Evolutionary conservation across 176 grass and related monocot genomes (phyloP).

Genomic region (Oryza meridionalis): DNA sequence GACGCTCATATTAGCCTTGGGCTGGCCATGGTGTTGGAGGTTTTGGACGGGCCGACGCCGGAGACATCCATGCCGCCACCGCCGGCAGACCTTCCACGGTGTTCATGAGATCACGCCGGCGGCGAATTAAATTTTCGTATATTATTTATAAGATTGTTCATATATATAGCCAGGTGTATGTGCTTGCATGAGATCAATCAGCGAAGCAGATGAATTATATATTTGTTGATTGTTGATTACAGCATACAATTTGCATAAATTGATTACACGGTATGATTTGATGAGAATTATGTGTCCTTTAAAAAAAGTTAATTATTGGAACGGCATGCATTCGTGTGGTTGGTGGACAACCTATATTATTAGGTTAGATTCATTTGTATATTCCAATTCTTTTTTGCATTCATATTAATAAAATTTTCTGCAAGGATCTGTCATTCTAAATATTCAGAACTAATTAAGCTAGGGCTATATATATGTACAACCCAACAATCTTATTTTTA

Average conservation of each 20-base stretch:
- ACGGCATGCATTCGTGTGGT: neutral
- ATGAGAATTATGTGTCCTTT: neutral
- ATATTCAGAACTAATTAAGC: too few species aligned
- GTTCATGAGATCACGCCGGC: neutral
- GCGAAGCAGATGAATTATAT: neutral
- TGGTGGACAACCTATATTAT: neutral
- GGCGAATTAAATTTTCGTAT: neutral
- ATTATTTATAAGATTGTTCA: neutral
- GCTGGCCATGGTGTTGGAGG: constrained; percentile 47
- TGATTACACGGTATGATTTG: neutral
- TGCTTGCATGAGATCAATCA: too few species aligned
- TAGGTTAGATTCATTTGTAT: too few species aligned
- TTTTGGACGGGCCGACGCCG: constrained; percentile 20
- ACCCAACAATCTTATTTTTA: too few species aligned
- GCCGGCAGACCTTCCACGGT: constrained; percentile 34
- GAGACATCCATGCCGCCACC: constrained; percentile 37
- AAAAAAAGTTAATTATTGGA: neutral
- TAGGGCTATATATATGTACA: too few species aligned
- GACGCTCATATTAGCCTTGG: constrained; percentile 40
- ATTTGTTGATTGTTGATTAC: neutral
- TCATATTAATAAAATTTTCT: too few species aligned
- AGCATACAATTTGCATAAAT: neutral
- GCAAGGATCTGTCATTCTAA: too few species aligned
- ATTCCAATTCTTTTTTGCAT: too few species aligned
- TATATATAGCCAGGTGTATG: neutral